Base-by-base conservation (phyloP, 2,329 filamentous ascomycete species). In the Colletotrichum camelliae region DNA sequence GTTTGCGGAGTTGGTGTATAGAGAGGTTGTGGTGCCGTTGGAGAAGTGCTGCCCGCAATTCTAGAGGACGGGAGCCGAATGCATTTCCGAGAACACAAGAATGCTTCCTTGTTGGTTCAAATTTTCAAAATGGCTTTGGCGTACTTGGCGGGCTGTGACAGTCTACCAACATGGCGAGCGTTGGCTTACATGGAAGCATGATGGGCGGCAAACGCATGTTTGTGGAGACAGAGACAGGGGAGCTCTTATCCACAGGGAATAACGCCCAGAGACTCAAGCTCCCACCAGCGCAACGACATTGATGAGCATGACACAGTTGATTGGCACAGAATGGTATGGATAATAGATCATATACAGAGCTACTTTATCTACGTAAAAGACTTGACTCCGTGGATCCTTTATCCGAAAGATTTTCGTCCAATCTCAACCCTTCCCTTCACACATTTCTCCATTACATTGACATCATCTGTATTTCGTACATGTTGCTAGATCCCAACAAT, bases 261-360 rank as follows among this genome's bases (percentile, higher is more conserved):
- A 24, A 24, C 24, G 4, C 24, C 4, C 1, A 5, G 24, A 43
- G 9, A 43, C 43, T 18, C 43, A 21, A 48, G n/a, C 43, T 48
- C n/a, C 3, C 10, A 13, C 10, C 5, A 21, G n/a, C n/a, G 21
- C 12, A 4, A 13, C 12, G 1, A 16, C 27, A 18, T 27, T 33
- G 9, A 37, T 15, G 29, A 21, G 4, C 5, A 13, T 9, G 18
- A 7, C 43, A 48, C 43, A 5, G n/a, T 48, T 48, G 43, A 21
- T 13, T 13, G 43, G 43, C n/a, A 48, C 43, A 21, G 1, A 27
- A n/a, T 37, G 58, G 33, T 29, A 37, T 79, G 75, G 77, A 81
- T 80, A 79, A 81, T 75, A 80, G 79, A 79, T 81, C 82, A 87
- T 86, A 81, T 86, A 86, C 84, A 86, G 81, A 85, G 81, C 82